Evolutionary conservation across 768 basidiomycete species (phyloP), one percentile per base, ranked within the genome.

Genomic region (Ramaria sp.): DNA sequence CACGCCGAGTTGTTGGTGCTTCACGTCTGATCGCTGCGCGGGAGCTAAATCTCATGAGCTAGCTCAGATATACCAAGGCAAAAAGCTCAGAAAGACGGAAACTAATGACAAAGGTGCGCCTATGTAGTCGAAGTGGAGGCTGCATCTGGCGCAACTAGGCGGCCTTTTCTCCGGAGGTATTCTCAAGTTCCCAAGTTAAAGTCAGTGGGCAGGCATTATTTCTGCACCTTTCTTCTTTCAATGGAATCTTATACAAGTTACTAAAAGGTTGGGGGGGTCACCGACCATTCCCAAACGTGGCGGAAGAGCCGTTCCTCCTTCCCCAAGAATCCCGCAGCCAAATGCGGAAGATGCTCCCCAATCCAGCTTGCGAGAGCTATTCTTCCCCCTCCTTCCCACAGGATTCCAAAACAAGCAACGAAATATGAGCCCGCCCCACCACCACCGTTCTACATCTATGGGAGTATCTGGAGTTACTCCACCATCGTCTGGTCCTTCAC

Each of bases 171-270:
- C 92, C 42, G 91, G 89, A 15, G 92, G 93, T 1, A n/a, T n/a
- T n/a, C n/a, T n/a, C n/a, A n/a, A n/a, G 82, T 95, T 73, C 93
- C 93, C 3, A 93, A 88, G 64, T 65, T 95, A 63, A 94, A 85
- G 72, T 80, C 89, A 43, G 77, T 85, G n/a, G 86, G 81, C 73
- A 54, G 78, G 85, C 84, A 63, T 37, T 10, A 30, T 52, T 48
- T 18, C 25, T 9, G 32, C 32, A 34, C 36, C 24, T 43, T n/a
- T 27, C 3, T 25, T 53, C 58, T 12, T 7, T 7, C 8, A 41
- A n/a, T 41, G 8, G n/a, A 41, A 7, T 8, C 16, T 48, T 56
- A 55, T 42, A 28, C 48, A 9, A 24, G 41, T 51, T 36, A 58
- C 39, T 37, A 87, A 86, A 71, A 13, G 79, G 30, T 67, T 88